phyloP scores from a whole-genome alignment of 2,329 filamentous ascomycete genomes.

The Aspergillus sp. region DNA sequence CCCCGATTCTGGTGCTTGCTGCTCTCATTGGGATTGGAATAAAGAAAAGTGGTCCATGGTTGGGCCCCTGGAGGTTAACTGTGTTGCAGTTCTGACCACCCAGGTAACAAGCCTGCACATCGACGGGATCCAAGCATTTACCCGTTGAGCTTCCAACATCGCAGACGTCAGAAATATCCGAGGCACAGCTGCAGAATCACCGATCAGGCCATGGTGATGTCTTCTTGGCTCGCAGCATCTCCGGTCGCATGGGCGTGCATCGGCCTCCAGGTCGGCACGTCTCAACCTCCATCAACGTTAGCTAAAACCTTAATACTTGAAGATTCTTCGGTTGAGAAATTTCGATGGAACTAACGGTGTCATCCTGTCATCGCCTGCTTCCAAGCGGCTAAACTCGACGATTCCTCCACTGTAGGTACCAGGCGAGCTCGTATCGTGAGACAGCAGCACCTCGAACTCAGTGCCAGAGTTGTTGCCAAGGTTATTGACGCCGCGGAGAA shows the following conservation, averaged over 20 bases:
- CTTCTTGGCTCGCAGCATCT: constrained; percentile 14
- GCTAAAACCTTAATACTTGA: background rate
- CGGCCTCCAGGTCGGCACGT: constrained; percentile 1
- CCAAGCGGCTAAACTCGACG: background rate
- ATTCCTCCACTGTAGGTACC: background rate
- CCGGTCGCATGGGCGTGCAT: constrained; percentile 2
- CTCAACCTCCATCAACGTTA: background rate
- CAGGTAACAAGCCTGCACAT: background rate
- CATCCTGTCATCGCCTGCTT: background rate
- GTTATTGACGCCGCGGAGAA: background rate
- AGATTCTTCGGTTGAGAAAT: background rate
- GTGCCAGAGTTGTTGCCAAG: background rate
- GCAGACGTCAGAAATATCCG: constrained; percentile 1
- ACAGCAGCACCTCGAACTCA: background rate
- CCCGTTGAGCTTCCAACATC: background rate
- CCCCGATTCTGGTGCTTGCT: background rate
- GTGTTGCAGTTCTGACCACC: no score
- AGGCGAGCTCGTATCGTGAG: background rate
- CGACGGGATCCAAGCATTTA: background rate
- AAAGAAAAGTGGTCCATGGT: background rate
- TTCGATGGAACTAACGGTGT: background rate
- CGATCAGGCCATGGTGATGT: background rate
- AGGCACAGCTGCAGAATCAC: constrained; percentile 2
- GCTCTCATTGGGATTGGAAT: background rate
- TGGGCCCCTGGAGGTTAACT: background rate